A percentile compares a stretch with the other conserved stretches of the same genome.
Evolutionary conservation across 345 rosid species (phyloP).

Genomic region (Clarkia xantiana): DNA sequence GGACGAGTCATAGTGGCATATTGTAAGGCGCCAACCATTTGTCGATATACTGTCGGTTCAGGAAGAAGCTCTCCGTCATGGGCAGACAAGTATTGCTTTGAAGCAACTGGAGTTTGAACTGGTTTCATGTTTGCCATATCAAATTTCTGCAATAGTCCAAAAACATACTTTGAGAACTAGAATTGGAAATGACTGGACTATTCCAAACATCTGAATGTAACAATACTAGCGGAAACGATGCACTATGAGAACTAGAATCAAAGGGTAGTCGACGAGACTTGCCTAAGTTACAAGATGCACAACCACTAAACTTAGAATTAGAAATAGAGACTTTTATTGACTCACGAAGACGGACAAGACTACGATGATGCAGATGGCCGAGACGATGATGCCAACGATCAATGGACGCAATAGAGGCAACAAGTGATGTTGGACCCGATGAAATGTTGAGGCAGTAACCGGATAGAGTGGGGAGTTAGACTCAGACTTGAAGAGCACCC

Average conservation of each 20-base stretch:
- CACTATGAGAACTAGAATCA: not conserved
- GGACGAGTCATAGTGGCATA: not conserved
- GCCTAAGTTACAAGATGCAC: not conserved
- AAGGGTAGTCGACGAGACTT: not conserved
- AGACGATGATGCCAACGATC: no score
- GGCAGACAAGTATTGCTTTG: not conserved
- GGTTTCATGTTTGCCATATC: no score
- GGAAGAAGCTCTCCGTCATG: not conserved
- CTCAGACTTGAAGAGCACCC: no score
- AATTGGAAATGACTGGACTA: not conserved
- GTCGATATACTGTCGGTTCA: not conserved
- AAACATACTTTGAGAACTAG: not conserved
- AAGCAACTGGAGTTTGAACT: not conserved
- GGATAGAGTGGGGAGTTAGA: no score
- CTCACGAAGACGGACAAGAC: no score
- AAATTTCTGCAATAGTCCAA: not conserved
- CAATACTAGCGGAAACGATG: not conserved
- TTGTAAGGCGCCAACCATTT: not conserved
- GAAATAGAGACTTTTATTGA: no score
- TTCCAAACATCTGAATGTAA: not conserved
- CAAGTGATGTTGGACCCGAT: no score
- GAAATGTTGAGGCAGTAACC: no score
- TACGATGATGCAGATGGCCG: no score
- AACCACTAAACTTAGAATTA: not conserved
- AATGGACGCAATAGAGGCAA: no score